Conservation (phyloP, 129 eudicot species). For the Tagetes patula region DNA sequence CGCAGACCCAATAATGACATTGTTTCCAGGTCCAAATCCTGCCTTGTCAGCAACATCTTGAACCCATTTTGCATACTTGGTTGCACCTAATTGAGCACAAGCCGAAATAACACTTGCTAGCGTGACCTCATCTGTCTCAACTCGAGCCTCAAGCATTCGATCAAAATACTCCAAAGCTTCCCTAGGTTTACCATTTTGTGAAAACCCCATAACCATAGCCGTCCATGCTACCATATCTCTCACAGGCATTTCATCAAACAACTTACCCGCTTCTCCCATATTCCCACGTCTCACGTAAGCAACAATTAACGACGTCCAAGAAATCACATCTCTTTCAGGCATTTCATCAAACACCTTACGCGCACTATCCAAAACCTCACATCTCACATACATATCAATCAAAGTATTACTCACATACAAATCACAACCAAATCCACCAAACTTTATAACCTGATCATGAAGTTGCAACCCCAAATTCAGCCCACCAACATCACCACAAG, state of each 20-base stretch:
- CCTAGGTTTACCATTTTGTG: slow-evolving; percentile 57
- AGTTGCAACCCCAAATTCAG: slow-evolving; percentile 56
- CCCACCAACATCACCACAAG: slow-evolving; percentile 30
- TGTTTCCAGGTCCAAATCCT: slow-evolving; percentile 40
- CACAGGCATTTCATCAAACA: slow-evolving; percentile 51
- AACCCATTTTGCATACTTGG: slow-evolving; percentile 68
- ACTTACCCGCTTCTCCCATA: slow-evolving; percentile 47
- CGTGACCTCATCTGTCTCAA: slow-evolving; percentile 61
- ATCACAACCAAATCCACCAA: slow-evolving; percentile 64
- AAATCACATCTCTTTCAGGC: slow-evolving; percentile 51
- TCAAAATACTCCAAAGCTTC: slow-evolving; percentile 62
- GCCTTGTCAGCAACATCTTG: slow-evolving; percentile 58
- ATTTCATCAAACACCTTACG: slow-evolving; percentile 29
- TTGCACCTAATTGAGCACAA: slow-evolving; percentile 70
- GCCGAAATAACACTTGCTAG: slow-evolving; percentile 68
- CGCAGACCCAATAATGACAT: slow-evolving; percentile 59
- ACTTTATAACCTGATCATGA: slow-evolving; percentile 48
- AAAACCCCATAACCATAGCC: slow-evolving; percentile 64
- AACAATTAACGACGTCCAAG: slow-evolving; percentile 66
- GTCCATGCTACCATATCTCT: slow-evolving; percentile 40
- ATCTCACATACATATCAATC: slow-evolving; percentile 66
- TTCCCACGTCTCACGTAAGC: slow-evolving; percentile 56
- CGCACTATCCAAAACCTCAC: slow-evolving; percentile 31
- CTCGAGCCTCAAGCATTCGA: slow-evolving; percentile 53
- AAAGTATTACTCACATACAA: slow-evolving; percentile 56